Percentiles rank a stretch among this genome's conserved stretches.
Evolutionary conservation across 257 asterid genomes (phyloP).

Genomic region (Hygrophila difformis): DNA sequence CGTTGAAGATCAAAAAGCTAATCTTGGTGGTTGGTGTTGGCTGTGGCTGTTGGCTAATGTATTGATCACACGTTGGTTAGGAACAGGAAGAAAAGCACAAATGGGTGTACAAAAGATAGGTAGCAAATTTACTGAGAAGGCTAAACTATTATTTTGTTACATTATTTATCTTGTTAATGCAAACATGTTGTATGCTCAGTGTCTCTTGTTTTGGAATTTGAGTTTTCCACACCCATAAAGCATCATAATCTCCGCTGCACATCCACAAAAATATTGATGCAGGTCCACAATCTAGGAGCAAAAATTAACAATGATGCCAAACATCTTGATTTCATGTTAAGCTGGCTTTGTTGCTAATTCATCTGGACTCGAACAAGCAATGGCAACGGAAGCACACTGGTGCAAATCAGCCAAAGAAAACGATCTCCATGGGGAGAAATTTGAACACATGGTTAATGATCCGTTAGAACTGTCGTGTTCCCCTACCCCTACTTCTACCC

Average conservation of each 20-base stretch:
- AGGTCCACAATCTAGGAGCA: no score
- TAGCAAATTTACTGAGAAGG: constrained; percentile 27
- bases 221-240: no score
- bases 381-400: constrained; percentile 22
- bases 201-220: neutral
- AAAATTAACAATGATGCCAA: neutral
- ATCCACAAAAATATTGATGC: no score
- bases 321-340: constrained; percentile 5
- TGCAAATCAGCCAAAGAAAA: constrained; percentile 63
- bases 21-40: constrained; percentile 4
- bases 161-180: constrained; percentile 31
- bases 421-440: constrained; percentile 42
- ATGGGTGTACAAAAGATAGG: constrained; percentile 34
- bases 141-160: constrained; percentile 32
- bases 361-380: constrained; percentile 11
- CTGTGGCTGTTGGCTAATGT: constrained; percentile 12
- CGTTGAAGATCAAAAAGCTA: neutral
- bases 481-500: no score
- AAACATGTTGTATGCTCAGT: constrained; percentile 16
- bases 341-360: constrained; percentile 15
- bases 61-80: constrained; percentile 33
- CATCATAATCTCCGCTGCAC: no score
- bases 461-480: no score
- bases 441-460: constrained; percentile 12
- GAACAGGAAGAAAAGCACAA: constrained; percentile 7